Evolutionary conservation across 768 basidiomycete species (phyloP).

Genomic region (Calocybe cyanea): DNA sequence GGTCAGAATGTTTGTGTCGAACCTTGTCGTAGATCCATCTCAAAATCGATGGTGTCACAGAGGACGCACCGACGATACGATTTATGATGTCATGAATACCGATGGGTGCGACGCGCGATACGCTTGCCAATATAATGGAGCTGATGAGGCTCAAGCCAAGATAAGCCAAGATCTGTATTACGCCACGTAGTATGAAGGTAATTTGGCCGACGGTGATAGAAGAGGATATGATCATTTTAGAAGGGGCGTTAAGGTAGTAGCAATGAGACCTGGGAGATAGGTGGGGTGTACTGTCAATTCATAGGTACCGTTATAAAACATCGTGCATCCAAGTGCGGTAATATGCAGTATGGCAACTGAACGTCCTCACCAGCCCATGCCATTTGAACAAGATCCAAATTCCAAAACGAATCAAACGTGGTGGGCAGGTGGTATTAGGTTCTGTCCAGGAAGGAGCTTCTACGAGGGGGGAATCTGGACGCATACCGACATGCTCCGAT

Average conservation of each 20-base stretch:
- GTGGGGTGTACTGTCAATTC: too few species aligned
- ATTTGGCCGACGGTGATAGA: constrained; percentile 19
- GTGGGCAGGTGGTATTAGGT: too few species aligned
- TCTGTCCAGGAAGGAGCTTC: too few species aligned
- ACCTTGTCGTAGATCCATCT: constrained; percentile 20
- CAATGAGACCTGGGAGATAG: too few species aligned
- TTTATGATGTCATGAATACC: constrained; percentile 21
- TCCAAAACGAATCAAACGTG: too few species aligned
- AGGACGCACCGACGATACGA: constrained; percentile 17
- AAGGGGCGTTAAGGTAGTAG: not conserved
- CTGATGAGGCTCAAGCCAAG: constrained; percentile 18
- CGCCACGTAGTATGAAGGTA: constrained; percentile 21
- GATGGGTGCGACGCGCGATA: constrained; percentile 18
- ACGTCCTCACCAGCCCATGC: too few species aligned
- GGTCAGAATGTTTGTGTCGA: constrained; percentile 14
- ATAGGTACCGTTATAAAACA: too few species aligned
- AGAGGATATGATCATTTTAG: constrained; percentile 10
- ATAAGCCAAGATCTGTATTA: constrained; percentile 21
- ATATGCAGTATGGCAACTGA: too few species aligned
- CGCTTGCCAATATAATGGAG: constrained; percentile 16
- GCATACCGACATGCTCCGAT: too few species aligned
- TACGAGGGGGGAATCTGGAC: too few species aligned
- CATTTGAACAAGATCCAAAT: too few species aligned
- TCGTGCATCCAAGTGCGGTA: too few species aligned
- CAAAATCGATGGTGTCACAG: constrained; percentile 9